A percentile compares a stretch with the other conserved stretches of the same genome.
Evolutionary conservation across 306 rosid species (phyloP).

Genomic region (Cicer cuneatum): DNA sequence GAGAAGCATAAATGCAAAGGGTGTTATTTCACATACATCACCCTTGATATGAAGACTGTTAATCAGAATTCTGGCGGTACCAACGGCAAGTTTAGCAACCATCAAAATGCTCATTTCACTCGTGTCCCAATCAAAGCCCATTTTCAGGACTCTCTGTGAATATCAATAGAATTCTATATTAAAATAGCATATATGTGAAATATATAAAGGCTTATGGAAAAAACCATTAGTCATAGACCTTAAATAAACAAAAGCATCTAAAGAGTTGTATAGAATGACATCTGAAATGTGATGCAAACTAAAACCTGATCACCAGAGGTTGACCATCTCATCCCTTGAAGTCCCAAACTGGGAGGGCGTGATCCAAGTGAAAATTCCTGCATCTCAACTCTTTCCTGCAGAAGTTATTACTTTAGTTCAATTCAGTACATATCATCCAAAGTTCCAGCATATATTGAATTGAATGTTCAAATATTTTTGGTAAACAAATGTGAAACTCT

Average conservation of each 20-base stretch:
- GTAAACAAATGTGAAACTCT: constrained; percentile 21
- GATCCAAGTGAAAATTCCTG: constrained; percentile 82
- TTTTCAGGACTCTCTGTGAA: constrained; percentile 73
- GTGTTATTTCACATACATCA: constrained; percentile 69
- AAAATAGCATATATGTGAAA: constrained; percentile 36
- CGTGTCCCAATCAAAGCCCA: constrained; percentile 96
- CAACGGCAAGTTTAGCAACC: constrained; percentile 83
- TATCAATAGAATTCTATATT: constrained; percentile 42
- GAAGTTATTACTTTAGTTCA: constrained; percentile 30
- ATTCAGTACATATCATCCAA: constrained; percentile 22
- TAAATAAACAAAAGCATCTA: constrained; percentile 12
- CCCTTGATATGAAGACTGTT: constrained; percentile 97
- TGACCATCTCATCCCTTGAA: constrained; percentile 85
- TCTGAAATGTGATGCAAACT: constrained; percentile 50
- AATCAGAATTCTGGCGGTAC: constrained; percentile 93
- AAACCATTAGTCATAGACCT: constrained; percentile 12
- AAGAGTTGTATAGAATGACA: constrained; percentile 7
- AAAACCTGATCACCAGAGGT: constrained; percentile 78
- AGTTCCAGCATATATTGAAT: not conserved
- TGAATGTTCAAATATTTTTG: not conserved
- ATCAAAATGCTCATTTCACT: constrained; percentile 85
- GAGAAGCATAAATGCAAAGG: constrained; percentile 36
- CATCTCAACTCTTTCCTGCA: constrained; percentile 82
- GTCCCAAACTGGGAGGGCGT: constrained; percentile 86
- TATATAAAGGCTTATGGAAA: not conserved